A percentile compares a stretch with the other conserved stretches of the same genome.
These are phyloP conservation scores for Suillus spraguei DNA, from an alignment of 768 basidiomycete genomes.

Conservation along the genomic window DNA sequence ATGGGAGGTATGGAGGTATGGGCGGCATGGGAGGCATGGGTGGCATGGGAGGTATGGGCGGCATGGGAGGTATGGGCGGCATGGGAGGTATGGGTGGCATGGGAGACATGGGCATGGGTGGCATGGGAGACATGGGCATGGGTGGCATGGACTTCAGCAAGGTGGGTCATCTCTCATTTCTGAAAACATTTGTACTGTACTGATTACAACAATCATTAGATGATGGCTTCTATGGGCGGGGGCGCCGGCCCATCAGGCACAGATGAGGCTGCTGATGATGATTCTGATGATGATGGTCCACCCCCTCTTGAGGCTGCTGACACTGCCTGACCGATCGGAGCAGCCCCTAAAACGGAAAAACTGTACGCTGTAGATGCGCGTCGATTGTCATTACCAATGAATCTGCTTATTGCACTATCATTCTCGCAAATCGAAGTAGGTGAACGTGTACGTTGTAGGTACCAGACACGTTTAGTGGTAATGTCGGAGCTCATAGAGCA, in stretches of 20 bases:
- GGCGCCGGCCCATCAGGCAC: slow-evolving; percentile 10
- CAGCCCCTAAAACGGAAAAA: slow-evolving; percentile 5
- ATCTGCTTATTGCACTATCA: slow-evolving; percentile 3
- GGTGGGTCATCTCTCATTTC: slow-evolving; percentile 37
- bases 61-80: slow-evolving; percentile 48
- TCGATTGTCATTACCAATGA: slow-evolving; percentile 4
- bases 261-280: slow-evolving; percentile 34
- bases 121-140: slow-evolving; percentile 28
- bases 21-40: too few species aligned
- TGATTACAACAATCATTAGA: slow-evolving; percentile 28
- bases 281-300: slow-evolving; percentile 62
- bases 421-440: background rate
- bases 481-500: too few species aligned
- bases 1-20: too few species aligned
- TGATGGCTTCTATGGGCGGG: slow-evolving; percentile 43
- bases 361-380: slow-evolving; percentile 3
- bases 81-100: slow-evolving; percentile 64
- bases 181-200: slow-evolving; percentile 4
- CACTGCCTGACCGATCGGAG: slow-evolving; percentile 18
- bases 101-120: slow-evolving; percentile 47
- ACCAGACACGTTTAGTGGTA: background rate
- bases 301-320: slow-evolving; percentile 80
- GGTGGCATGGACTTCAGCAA: slow-evolving; percentile 65
- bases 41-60: slow-evolving; percentile 42
- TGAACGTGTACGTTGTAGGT: background rate